Evolutionary conservation across 2,329 filamentous ascomycete species (phyloP).

Genomic region (Xylariaceae sp.): DNA sequence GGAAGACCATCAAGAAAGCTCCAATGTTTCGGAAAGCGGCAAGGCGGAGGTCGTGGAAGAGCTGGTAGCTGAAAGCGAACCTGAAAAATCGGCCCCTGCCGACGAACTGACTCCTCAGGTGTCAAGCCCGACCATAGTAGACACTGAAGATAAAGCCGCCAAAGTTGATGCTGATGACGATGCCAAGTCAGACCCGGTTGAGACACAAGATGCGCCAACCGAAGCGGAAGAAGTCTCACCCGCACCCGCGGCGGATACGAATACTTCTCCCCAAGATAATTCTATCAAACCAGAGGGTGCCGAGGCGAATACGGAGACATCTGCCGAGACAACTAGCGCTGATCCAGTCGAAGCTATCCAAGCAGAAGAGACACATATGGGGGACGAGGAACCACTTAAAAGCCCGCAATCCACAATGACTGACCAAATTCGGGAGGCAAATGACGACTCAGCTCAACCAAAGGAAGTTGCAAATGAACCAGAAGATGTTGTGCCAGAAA

Average conservation of each 20-base stretch:
- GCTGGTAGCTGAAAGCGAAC: neutral
- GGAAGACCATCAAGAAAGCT: neutral
- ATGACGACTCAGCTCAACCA: neutral
- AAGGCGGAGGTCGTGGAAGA: slow-evolving; percentile 1
- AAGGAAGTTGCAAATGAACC: neutral
- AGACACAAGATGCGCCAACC: slow-evolving; percentile 4
- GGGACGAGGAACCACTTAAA: neutral
- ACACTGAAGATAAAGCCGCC: neutral
- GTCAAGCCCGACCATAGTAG: neutral
- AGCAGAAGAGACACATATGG: slow-evolving; percentile 1
- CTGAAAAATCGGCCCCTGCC: neutral
- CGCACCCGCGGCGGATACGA: neutral
- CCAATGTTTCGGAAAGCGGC: slow-evolving; percentile 1
- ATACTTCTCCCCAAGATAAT: neutral
- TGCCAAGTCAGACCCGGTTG: slow-evolving; percentile 1
- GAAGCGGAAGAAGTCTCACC: slow-evolving; percentile 5
- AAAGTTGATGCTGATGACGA: slow-evolving; percentile 2
- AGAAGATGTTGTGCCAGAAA: neutral
- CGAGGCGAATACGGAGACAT: neutral
- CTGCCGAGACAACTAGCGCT: neutral
- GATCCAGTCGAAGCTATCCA: neutral
- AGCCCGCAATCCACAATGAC: neutral
- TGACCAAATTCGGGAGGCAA: slow-evolving; percentile 1
- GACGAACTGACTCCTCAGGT: neutral
- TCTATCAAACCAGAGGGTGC: neutral